Conservation (phyloP, 805 yeast genomes). For the Myxozyma melibiosi region DNA sequence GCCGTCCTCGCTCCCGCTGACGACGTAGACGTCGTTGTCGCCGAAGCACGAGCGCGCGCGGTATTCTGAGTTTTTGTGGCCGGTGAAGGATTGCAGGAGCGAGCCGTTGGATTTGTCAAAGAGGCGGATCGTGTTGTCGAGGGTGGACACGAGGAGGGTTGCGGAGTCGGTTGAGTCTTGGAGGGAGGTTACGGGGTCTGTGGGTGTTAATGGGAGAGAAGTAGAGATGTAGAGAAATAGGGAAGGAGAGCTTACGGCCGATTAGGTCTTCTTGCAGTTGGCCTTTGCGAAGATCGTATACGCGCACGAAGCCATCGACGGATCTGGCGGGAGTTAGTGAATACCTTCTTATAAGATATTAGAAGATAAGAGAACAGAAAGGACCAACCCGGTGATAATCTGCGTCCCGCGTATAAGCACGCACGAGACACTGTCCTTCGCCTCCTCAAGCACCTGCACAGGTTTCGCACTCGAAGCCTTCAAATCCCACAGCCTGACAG, state of each 20-base stretch:
- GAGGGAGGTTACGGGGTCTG: conserved; percentile 38
- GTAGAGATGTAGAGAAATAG: not conserved
- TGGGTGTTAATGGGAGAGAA: not conserved
- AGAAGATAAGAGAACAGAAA: not conserved
- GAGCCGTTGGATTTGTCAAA: conserved; percentile 37
- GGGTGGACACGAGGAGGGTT: conserved; percentile 35
- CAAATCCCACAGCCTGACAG: conserved; percentile 43
- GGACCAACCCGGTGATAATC: conserved; percentile 37
- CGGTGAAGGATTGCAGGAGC: conserved; percentile 36
- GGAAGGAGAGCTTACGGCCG: conserved; percentile 27
- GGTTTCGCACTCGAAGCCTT: conserved; percentile 39
- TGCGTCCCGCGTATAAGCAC: conserved; percentile 31
- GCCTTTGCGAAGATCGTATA: conserved; percentile 42
- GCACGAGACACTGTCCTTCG: conserved; percentile 41
- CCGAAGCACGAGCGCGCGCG: conserved; percentile 37
- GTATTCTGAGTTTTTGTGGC: conserved; percentile 36
- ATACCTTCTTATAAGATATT: no score
- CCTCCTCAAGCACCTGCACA: conserved; percentile 43
- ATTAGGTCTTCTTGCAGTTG: conserved; percentile 34
- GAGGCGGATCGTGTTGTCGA: conserved; percentile 38
- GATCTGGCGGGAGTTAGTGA: conserved; percentile 25
- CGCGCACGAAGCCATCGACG: conserved; percentile 40
- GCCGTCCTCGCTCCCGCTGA: conserved; percentile 41
- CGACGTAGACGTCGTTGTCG: conserved; percentile 32
- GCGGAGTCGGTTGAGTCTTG: conserved; percentile 20